Evolutionary conservation across 1,284 basidiomycete genomes (phyloP), one percentile per base, ranked within the genome.

Genomic region (Rhodotorula sp.): DNA sequence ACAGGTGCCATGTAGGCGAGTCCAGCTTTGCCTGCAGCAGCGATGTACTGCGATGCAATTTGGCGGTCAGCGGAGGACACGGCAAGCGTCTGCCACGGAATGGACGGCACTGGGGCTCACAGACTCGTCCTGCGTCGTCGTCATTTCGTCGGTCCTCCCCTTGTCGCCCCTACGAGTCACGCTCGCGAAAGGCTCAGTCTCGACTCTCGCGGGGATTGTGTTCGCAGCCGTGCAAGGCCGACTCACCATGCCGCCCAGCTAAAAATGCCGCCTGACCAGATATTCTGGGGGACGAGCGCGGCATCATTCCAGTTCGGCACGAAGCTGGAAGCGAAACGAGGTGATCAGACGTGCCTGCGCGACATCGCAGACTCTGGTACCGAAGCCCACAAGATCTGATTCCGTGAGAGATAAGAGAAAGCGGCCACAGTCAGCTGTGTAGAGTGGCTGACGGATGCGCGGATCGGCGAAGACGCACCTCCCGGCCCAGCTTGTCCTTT

Each of bases 1-100:
- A 70, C 54, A 1, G 58, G 58, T 0, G 68, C 68, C 41, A 64
- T 57, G 27, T 70, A 70, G 48, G 57, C 55, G 42, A 70, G 44
- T 0, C 34, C 54, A 1, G 54, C 54, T 3, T 17, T 9, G 4
- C 19, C 13, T 8, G 54, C 54, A 3, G 63, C 63, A 0, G 54
- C 4, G 46, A 64, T 1, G 45, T 64, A 64, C 45, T 59, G 57
- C n/a, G n/a, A n/a, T n/a, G n/a, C n/a, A n/a, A n/a, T n/a, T 2
- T 4, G 13, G 16, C 9, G 21, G 45, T n/a, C 14, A 27, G 41
- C 12, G 17, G 34, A 17, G n/a, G 52, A 25, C 8, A 54, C n/a
- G n/a, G n/a, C n/a, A n/a, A n/a, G n/a, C n/a, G n/a, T n/a, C n/a
- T n/a, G n/a, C n/a, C n/a, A n/a, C n/a, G n/a, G n/a, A n/a, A n/a